Evolutionary conservation across 106 monocot species (phyloP), one percentile per base, ranked within the genome.

Genomic region (Hemerocallis citrina): DNA sequence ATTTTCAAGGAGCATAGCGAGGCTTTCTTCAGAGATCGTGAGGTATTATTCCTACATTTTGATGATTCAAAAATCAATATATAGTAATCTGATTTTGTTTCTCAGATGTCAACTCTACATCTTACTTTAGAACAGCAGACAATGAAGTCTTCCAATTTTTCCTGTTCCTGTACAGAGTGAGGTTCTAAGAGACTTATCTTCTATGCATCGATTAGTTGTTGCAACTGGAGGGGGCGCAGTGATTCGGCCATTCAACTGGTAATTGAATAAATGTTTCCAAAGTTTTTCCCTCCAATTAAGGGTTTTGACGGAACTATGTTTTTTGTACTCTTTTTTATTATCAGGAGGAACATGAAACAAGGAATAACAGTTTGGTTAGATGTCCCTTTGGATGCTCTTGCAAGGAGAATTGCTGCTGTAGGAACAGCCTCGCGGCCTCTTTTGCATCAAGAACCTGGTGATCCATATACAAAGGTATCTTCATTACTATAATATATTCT

Each of bases 391-490:
- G 96, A 98, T 33, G 96, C 87, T 68, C 76, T 96, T 16, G 96
- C 96, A 59, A 88, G 75, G 69, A 73, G 96, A 42, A 98, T 98
- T 75, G 84, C 91, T 40, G 91, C 87, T 57, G 91, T 91, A 28
- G 96, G 96, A 41, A 87, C 87, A 46, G 84, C 73, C 29, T 91
- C 96, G 30, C 90, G 96, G 38, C 96, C 96, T 64, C 96, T 98
- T 61, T 81, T 98, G 63, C 67, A 91, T 72, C 61, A 79, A 54
- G 81, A 77, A 76, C 67, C 81, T 70, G 96, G 96, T 44, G 96
- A 98, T 75, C 81, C 91, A 13, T 98, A 91, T 65, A 77, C 78
- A 46, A 79, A 81, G 96, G 96, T 98, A 55, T n/a, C 6, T 2
- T 27, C 0, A n/a, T 28, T 40, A 13, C 7, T 29, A 56, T 25